Percentiles rank a stretch among this genome's conserved stretches.
Evolutionary conservation across 2,329 filamentous ascomycete species (phyloP).

Genomic region (Trichoderma arundinaceum): DNA sequence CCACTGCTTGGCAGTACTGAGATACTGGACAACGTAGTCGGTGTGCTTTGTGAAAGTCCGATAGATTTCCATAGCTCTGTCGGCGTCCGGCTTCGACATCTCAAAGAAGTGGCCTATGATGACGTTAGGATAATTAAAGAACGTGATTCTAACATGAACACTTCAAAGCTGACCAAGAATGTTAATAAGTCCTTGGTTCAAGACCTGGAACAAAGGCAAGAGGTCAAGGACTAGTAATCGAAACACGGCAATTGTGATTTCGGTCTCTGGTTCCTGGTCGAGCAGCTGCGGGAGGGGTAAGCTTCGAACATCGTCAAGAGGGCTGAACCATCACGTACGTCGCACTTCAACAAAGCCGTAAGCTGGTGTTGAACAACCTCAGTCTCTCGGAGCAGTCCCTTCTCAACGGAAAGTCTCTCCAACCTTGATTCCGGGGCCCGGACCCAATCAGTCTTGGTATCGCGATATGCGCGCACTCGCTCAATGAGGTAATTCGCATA

Average conservation of each 20-base stretch:
- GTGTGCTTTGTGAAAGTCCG: slow-evolving; percentile 91
- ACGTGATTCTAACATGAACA: neutral
- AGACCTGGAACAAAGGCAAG: slow-evolving; percentile 86
- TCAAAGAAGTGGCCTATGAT: slow-evolving; percentile 90
- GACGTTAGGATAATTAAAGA: slow-evolving; percentile 10
- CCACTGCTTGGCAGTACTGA: slow-evolving; percentile 85
- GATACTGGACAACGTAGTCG: slow-evolving; percentile 87
- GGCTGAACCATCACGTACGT: slow-evolving; percentile 62
- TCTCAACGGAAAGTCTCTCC: slow-evolving; percentile 86
- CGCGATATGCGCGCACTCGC: slow-evolving; percentile 79
- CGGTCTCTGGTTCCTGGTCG: slow-evolving; percentile 88
- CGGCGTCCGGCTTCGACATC: slow-evolving; percentile 93
- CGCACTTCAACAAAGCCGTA: slow-evolving; percentile 82
- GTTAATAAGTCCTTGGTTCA: slow-evolving; percentile 97
- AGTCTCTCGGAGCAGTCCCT: slow-evolving; percentile 88
- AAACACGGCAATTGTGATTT: slow-evolving; percentile 94
- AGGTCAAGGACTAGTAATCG: slow-evolving; percentile 89
- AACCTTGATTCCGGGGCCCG: slow-evolving; percentile 80
- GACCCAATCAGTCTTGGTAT: slow-evolving; percentile 90
- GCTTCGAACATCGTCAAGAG: neutral
- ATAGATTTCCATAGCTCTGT: slow-evolving; percentile 90
- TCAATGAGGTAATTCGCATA: slow-evolving; percentile 88
- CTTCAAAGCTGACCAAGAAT: slow-evolving; percentile 72
- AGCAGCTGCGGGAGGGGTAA: slow-evolving; percentile 65
- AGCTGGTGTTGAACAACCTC: slow-evolving; percentile 91